These are phyloP conservation scores for Kodamaea kaohsiungensis DNA, from an alignment of 805 yeast genomes.

Conservation along the genomic window DNA sequence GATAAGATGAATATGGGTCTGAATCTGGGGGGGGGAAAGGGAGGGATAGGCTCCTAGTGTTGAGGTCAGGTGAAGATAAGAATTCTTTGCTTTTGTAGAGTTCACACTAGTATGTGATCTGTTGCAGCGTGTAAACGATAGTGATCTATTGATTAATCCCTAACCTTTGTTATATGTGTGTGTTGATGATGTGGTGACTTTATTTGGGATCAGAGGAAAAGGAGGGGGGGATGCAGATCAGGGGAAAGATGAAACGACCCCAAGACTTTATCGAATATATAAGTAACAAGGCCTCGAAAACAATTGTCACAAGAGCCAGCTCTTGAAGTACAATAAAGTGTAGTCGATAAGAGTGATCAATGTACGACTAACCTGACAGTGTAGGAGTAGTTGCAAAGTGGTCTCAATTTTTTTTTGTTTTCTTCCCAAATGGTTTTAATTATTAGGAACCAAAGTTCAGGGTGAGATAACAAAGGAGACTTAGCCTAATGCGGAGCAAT, in stretches of 20 bases:
- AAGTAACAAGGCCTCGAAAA: background rate
- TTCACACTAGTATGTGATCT: background rate
- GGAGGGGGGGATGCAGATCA: background rate
- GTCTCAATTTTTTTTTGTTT: constrained; percentile 1
- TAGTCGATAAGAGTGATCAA: background rate
- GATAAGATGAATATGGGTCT: background rate
- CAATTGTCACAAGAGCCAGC: background rate
- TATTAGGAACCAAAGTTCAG: background rate
- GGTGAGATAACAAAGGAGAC: background rate
- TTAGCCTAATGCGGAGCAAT: background rate
- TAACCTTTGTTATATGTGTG: background rate
- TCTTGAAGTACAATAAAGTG: background rate
- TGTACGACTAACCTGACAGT: background rate
- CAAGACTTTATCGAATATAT: background rate
- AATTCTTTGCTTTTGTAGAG: background rate
- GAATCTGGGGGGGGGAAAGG: background rate
- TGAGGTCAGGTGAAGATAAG: background rate
- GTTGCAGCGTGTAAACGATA: background rate
- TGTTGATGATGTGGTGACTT: background rate
- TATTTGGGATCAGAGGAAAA: background rate
- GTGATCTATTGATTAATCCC: background rate
- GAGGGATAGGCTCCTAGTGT: background rate
- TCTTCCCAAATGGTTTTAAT: background rate
- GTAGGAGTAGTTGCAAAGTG: constrained; percentile 1
- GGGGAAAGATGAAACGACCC: background rate